Percentiles rank a stretch among this genome's conserved stretches.
phyloP scores from a whole-genome alignment of 257 asterid genomes.

The Penstemon barbatus region DNA sequence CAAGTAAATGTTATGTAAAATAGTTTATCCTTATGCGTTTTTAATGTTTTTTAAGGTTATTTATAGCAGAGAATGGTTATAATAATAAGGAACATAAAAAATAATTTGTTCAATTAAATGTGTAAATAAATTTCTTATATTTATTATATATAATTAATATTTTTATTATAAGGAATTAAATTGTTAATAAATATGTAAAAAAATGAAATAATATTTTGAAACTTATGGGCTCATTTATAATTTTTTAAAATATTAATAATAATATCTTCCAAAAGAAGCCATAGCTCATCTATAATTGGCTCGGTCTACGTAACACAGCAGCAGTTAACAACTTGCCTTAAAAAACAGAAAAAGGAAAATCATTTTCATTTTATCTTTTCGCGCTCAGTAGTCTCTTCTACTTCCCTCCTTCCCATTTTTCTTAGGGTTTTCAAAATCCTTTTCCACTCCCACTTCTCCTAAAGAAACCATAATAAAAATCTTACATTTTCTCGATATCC shows the following conservation, averaged over 20 bases:
- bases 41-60: too few relatives aligned
- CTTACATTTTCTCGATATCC: not conserved
- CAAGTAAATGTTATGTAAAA: too few relatives aligned
- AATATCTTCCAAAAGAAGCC: not conserved
- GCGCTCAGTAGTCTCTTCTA: slow-evolving; percentile 33
- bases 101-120: too few relatives aligned
- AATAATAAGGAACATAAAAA: too few relatives aligned
- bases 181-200: too few relatives aligned
- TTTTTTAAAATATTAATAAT: too few relatives aligned
- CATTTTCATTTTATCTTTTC: slow-evolving; percentile 24
- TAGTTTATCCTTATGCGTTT: too few relatives aligned
- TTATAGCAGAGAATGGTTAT: too few relatives aligned
- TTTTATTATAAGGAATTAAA: not conserved
- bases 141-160: not conserved
- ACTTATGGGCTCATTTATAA: not conserved
- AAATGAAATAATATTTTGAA: not conserved
- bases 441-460: slow-evolving; percentile 4
- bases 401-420: slow-evolving; percentile 17
- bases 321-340: slow-evolving; percentile 19
- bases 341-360: not conserved
- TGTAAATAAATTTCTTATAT: too few relatives aligned
- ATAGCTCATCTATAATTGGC: slow-evolving; percentile 6
- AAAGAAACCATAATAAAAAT: not conserved
- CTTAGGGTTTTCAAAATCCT: slow-evolving; percentile 46
- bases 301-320: slow-evolving; percentile 20